Percentiles rank a stretch among this genome's conserved stretches.
phyloP scores from a whole-genome alignment of 1,284 basidiomycete species.

The Meripilus lineatus region DNA sequence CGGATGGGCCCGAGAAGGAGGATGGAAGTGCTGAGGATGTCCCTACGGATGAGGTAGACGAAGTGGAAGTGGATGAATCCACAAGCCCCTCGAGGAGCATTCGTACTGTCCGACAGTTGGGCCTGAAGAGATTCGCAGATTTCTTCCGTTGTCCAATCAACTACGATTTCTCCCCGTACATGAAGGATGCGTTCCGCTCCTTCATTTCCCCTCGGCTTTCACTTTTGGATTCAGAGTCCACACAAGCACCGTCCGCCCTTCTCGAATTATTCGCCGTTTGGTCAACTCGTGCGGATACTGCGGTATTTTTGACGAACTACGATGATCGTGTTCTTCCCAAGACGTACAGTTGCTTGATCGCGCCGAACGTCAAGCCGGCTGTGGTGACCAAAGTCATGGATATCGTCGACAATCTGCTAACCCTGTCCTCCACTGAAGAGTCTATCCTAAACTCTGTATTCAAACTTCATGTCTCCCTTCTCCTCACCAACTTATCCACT shows the following conservation, averaged over 20 bases:
- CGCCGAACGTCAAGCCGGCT: slow-evolving; percentile 82
- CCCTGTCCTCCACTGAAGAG: slow-evolving; percentile 47
- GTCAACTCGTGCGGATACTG: slow-evolving; percentile 58
- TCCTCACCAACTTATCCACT: slow-evolving; percentile 72
- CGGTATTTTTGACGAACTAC: slow-evolving; percentile 63
- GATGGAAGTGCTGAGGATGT: slow-evolving; percentile 34
- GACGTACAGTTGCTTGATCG: slow-evolving; percentile 78
- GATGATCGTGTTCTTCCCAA: slow-evolving; percentile 71
- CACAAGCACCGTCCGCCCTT: slow-evolving; percentile 87
- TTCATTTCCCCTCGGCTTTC: slow-evolving; percentile 84
- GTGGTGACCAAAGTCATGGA: slow-evolving; percentile 85
- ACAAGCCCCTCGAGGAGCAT: slow-evolving; percentile 36
- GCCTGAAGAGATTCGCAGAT: slow-evolving; percentile 83
- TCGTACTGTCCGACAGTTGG: slow-evolving; percentile 74
- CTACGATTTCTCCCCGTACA: slow-evolving; percentile 77
- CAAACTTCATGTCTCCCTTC: slow-evolving; percentile 69
- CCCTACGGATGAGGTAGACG: slow-evolving; percentile 30
- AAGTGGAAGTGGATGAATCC: slow-evolving; percentile 25
- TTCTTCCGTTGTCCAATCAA: slow-evolving; percentile 74
- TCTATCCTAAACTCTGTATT: slow-evolving; percentile 55
- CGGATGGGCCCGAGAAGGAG: slow-evolving; percentile 25
- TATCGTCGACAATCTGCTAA: slow-evolving; percentile 75
- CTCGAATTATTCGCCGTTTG: slow-evolving; percentile 86
- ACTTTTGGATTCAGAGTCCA: slow-evolving; percentile 79
- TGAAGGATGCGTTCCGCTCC: slow-evolving; percentile 61